Base-by-base conservation (phyloP, 192 early-diverging fungal species). In the Coemansia sp. region DNA sequence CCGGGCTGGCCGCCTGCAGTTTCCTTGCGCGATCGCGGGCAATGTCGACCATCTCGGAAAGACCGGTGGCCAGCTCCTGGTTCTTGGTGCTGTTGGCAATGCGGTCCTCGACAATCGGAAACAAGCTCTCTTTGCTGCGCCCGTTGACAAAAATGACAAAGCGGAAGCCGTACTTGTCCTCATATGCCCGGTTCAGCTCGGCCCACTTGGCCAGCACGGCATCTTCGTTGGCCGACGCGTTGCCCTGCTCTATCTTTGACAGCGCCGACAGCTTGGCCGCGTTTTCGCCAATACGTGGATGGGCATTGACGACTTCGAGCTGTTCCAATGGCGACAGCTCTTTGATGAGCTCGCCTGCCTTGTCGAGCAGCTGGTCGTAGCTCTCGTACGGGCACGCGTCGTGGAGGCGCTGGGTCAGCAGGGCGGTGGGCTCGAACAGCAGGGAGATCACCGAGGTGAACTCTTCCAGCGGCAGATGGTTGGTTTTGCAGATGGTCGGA, bases 101-200 rank as follows among this genome's bases (percentile, higher is more conserved):
- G 44, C 88, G 69, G 37, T 89, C 74, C 58, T 90, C 84, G 53
- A 92, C 80, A 17, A 93, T 84, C 9, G 90, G 90, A 37, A 95
- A 85, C 57, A 95, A 85, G 38, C 89, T 86, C 64, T 78, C 77
- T 54, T 88, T 84, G 50, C 85, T 83, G 5, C 91, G 87, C 14
- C 90, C 90, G 57, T 87, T 86, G 46, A 93, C 91, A 84, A 93
- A 93, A 22, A 93, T 82, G 14, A 93, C 88, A 72, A 91, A 93
- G 55, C 87, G 85, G 84, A 93, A 93, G 0, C 89, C 90, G 53
- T 88, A 91, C 36, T 81, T 82, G 64, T 82, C 85, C 65, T 93
- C 91, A 54, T 93, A 93, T 65, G 81, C 62, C 59, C 76, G 56
- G 66, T 84, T 85, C 62, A 86, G 84, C 76, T 86, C 62, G 40